Evolutionary conservation across 371 early-diverging fungal genomes (phyloP), one percentile per base, ranked within the genome.

Genomic region (Sporodiniella umbellata): DNA sequence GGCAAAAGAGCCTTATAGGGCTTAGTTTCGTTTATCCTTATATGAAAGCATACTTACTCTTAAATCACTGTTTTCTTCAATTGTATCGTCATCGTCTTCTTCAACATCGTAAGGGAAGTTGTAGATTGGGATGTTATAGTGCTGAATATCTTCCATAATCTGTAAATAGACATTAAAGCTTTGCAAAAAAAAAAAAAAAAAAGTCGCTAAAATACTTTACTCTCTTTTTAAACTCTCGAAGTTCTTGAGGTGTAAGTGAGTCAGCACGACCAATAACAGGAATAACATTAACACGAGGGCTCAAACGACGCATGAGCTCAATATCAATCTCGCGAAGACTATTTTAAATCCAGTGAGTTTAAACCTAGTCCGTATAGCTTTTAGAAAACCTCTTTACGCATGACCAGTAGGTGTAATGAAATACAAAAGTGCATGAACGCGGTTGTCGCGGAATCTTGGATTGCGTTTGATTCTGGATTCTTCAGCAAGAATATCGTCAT

Each of bases 351-450:
- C 30, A 28, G 10, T 28, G 30, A 28, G 30, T 28, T 28, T 28
- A 52, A 37, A 31, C n/a, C n/a, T n/a, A n/a, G n/a, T n/a, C n/a
- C n/a, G n/a, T n/a, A n/a, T n/a, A n/a, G n/a, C n/a, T n/a, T n/a
- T n/a, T n/a, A n/a, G n/a, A n/a, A n/a, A n/a, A n/a, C n/a, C n/a
- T n/a, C n/a, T n/a, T 68, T 80, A 83, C 85, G 81, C 87, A 81
- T 98, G 98, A 22, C 98, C 99, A 12, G 98, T 96, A 18, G 99
- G 98, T 10, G 91, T 83, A 54, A 99, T 94, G 62, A 98, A 99
- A 77, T 99, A 99, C 33, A 99, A 78, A 15, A 96, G 85, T 2
- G 93, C 94, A 69, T 99, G 99, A 28, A 99, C 88, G 43, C 98
- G 89, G 73, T 92, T 91, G 72, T 98, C 99, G 60, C 90, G 90